Percentiles rank a stretch among this genome's conserved stretches.
These are phyloP conservation scores for Inonotus hispidus DNA, from an alignment of 1,284 basidiomycete species.

Conservation along the genomic window DNA sequence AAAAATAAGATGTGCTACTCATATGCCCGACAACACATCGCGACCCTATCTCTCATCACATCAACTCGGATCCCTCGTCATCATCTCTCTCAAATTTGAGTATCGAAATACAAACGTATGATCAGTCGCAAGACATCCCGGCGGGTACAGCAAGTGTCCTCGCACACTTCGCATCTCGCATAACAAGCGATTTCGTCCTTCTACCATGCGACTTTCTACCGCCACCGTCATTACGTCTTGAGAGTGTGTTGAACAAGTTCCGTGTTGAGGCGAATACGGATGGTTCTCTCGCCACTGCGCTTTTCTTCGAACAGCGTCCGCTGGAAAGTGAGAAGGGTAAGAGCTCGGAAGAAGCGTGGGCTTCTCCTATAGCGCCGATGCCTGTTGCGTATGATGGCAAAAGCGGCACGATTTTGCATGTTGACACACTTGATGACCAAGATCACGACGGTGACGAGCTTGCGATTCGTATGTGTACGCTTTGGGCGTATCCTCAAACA, in stretches of 20 bases:
- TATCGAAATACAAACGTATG: constrained; percentile 71
- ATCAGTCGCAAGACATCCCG: constrained; percentile 58
- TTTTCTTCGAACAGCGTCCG: constrained; percentile 61
- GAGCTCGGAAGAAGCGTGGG: constrained; percentile 58
- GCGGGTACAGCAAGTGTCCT: constrained; percentile 68
- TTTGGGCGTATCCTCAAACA: constrained; percentile 70
- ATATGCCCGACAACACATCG: constrained; percentile 78
- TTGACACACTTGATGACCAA: constrained; percentile 60
- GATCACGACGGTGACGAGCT: constrained; percentile 70
- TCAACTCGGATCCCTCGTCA: constrained; percentile 60
- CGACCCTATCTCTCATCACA: constrained; percentile 71
- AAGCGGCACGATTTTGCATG: constrained; percentile 63
- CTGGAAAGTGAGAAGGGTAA: constrained; percentile 47
- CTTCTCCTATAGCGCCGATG: constrained; percentile 34
- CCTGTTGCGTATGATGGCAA: constrained; percentile 63
- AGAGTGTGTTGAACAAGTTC: constrained; percentile 75
- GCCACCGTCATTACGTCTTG: constrained; percentile 65
- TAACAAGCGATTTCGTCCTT: constrained; percentile 82
- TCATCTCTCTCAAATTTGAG: constrained; percentile 54
- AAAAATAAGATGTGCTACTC: constrained; percentile 68
- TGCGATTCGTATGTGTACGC: constrained; percentile 65
- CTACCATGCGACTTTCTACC: constrained; percentile 89
- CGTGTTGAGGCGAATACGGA: constrained; percentile 61
- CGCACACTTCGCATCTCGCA: constrained; percentile 61
- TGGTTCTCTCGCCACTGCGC: constrained; percentile 68